Conservation (phyloP, 305 asterid genomes). For the Lippia alba region DNA sequence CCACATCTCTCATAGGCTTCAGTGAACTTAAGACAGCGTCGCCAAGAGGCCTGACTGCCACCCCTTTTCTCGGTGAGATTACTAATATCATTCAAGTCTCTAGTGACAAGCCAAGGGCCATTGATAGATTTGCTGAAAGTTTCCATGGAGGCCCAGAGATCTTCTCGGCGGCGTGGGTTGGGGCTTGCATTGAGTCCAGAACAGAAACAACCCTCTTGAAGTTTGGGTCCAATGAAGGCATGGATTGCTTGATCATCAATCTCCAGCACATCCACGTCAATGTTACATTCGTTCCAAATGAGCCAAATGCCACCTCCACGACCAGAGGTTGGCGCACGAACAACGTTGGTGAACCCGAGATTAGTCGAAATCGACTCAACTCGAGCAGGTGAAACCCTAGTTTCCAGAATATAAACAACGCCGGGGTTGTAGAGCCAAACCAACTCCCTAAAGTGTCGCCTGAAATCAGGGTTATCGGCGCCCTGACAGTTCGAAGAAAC, state of each 20-base stretch:
- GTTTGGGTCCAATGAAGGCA: background rate
- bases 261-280: background rate
- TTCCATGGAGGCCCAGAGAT: background rate
- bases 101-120: background rate
- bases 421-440: background rate
- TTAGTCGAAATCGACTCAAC: background rate
- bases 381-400: no score
- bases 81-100: background rate
- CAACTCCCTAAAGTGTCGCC: background rate
- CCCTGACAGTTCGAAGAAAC: background rate
- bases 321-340: background rate
- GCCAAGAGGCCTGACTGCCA: background rate
- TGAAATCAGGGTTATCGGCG: background rate
- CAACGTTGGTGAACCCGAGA: background rate
- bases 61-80: background rate
- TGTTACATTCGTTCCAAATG: background rate
- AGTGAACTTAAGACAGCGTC: background rate
- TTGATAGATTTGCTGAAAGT: background rate
- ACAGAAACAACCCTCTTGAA: background rate
- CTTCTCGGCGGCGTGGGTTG: background rate
- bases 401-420: background rate
- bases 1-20: background rate
- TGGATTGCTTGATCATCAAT: background rate
- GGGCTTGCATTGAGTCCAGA: background rate
- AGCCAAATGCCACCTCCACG: background rate